Evolutionary conservation across 2,329 filamentous ascomycete species (phyloP), one percentile per base, ranked within the genome.

Genomic region (Ophiostoma himal-ulmi): DNA sequence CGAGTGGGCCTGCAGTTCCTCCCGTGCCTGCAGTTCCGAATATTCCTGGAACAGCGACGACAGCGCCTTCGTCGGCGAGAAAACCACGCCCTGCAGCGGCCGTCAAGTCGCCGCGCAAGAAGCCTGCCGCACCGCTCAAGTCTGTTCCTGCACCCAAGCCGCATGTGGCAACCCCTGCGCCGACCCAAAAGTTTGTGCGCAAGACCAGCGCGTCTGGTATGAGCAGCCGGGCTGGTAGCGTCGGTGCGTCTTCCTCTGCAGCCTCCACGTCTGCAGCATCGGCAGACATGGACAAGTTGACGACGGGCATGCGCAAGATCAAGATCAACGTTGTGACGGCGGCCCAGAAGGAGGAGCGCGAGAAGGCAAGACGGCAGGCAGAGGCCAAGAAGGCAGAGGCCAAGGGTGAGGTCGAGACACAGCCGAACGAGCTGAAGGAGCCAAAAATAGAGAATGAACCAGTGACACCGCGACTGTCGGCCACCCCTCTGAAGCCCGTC

Each of bases 251-350:
- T 7, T 39, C 76, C 1, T 41, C 73, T 11, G 65, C 73, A 73
- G 17, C 67, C 76, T 8, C 74, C 30, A 30, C 30, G 1, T 41
- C 73, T 11, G 65, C 73, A 73, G 17, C 67, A 76, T 8, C 74
- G 2, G 79, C 82, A 67, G 83, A 83, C 67, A 76, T 89, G 48
- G 85, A 88, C 69, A 83, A 79, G 68, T 81, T 90, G 72, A 85
- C 86, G 0, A 81, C 80, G 48, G 84, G 85, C 1, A 85, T 89
- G 83, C 88, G 85, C 76, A 88, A 85, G 76, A 86, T 89, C 71
- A 88, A 85, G 76, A 86, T 89, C 74, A 88, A 85, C 69, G 77
- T 89, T 34, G 80, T 88, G 54, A 88, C 86, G 1, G 83, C 87
- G 72, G 82, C 86, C 54, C 84, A 88, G 74, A 84, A 82, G 74